phyloP scores from a whole-genome alignment of 2,329 filamentous ascomycete genomes.

The Colletotrichum abscissum region DNA sequence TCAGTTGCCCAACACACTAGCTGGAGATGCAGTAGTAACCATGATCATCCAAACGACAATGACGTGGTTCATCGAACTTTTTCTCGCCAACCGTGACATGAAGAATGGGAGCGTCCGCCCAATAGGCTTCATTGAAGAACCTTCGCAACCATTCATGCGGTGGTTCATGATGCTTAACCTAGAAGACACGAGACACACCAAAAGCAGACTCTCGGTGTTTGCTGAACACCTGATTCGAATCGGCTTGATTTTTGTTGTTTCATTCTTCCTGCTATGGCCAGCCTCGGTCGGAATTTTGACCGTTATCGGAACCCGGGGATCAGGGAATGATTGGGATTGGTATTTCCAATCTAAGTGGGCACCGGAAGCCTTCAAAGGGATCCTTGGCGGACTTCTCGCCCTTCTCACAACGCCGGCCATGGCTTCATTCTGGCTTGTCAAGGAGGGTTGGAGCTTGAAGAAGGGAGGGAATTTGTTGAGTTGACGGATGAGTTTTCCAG shows the following conservation, averaged over 20 bases:
- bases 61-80: constrained; percentile 62
- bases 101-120: constrained; percentile 56
- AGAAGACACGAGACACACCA: constrained; percentile 33
- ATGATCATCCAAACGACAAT: constrained; percentile 61
- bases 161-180: constrained; percentile 56
- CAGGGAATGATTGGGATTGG: constrained; percentile 51
- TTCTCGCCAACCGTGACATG: constrained; percentile 61
- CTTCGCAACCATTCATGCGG: constrained; percentile 45
- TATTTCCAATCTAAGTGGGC: constrained; percentile 55
- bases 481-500: not conserved
- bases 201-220: constrained; percentile 40
- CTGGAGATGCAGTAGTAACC: constrained; percentile 62
- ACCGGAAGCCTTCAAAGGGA: constrained; percentile 61
- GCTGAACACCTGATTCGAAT: constrained; percentile 49
- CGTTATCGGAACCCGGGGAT: constrained; percentile 47
- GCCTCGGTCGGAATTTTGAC: constrained; percentile 56
- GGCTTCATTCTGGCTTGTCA: constrained; percentile 61
- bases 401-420: constrained; percentile 60
- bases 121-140: constrained; percentile 56
- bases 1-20: constrained; percentile 61
- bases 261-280: constrained; percentile 58
- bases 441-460: constrained; percentile 57
- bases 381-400: constrained; percentile 59
- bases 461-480: not conserved
- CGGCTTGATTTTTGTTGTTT: constrained; percentile 48